phyloP scores from a whole-genome alignment of 2,329 filamentous ascomycete species.

The Phyllosticta citribraziliensis region DNA sequence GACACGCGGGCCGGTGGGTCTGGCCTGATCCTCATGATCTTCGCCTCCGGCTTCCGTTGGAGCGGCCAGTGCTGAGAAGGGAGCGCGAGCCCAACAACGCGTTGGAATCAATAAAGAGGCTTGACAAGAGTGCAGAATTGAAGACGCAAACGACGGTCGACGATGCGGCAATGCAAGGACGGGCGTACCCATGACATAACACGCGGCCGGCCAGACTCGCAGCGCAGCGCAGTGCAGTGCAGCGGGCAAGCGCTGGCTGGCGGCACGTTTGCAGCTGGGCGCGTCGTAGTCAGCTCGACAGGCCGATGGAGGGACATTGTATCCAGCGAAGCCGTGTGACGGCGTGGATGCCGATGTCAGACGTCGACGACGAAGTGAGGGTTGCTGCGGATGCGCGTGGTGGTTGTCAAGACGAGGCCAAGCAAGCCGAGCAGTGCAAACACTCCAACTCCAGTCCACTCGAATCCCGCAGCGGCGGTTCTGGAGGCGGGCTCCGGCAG shows the following conservation, averaged over 20 bases:
- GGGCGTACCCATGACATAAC: background rate
- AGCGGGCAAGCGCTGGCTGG: background rate
- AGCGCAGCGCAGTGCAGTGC: background rate
- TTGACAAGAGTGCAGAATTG: background rate
- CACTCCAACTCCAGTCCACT: background rate
- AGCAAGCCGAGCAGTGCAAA: background rate
- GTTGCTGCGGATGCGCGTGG: background rate
- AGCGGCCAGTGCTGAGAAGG: background rate
- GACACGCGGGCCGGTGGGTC: background rate
- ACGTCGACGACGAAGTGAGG: background rate
- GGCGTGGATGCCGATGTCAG: background rate
- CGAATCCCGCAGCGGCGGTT: background rate
- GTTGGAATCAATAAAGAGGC: background rate
- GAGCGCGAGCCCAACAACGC: background rate
- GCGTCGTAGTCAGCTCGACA: background rate
- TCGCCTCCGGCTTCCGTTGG: background rate
- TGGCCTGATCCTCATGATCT: conserved; percentile 8
- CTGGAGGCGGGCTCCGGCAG: background rate
- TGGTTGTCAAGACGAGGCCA: background rate
- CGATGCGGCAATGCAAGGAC: background rate
- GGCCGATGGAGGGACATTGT: background rate
- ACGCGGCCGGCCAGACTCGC: background rate
- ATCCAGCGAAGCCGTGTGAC: background rate
- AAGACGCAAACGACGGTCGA: background rate
- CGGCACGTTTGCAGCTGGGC: background rate